Evolutionary conservation across 2,329 filamentous ascomycete species (phyloP).

Genomic region (Penicillium italicum): DNA sequence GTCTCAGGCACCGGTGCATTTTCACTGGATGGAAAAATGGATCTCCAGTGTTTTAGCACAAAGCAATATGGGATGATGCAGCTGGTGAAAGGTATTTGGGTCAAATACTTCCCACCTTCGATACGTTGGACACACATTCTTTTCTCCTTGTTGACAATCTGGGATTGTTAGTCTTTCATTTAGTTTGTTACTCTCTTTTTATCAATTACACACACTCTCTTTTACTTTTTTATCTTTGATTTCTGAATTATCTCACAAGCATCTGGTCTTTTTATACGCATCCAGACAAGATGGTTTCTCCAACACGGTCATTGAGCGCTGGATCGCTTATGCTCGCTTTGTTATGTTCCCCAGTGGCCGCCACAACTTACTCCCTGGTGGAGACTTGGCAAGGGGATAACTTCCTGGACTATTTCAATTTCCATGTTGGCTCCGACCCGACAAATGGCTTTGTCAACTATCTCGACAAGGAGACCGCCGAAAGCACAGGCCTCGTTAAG

Average conservation of each 20-base stretch:
- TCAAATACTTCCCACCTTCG: conserved; percentile 16
- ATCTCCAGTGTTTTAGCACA: neutral
- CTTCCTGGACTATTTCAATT: conserved; percentile 51
- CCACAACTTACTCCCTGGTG: conserved; percentile 37
- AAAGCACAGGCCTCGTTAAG: conserved; percentile 36
- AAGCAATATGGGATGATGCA: neutral
- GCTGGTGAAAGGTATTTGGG: conserved; percentile 4
- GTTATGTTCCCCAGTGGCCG: conserved; percentile 24
- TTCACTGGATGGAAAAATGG: conserved; percentile 4
- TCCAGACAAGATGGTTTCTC: conserved; percentile 26
- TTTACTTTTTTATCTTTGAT: conserved; percentile 1
- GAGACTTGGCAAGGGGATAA: conserved; percentile 45
- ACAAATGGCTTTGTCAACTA: conserved; percentile 53
- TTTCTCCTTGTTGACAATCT: conserved; percentile 23
- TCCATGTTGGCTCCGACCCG: conserved; percentile 48
- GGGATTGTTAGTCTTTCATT: conserved; percentile 21
- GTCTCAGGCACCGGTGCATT: neutral
- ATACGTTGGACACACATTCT: conserved; percentile 17
- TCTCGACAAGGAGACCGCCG: conserved; percentile 40
- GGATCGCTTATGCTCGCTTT: conserved; percentile 31
- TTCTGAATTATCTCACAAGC: neutral
- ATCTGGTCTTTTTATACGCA: neutral
- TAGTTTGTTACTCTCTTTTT: conserved; percentile 9
- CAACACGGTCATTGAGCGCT: conserved; percentile 28
- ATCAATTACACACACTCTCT: conserved; percentile 5